phyloP scores from a whole-genome alignment of 768 basidiomycete genomes.

The Tulasnella sp. region DNA sequence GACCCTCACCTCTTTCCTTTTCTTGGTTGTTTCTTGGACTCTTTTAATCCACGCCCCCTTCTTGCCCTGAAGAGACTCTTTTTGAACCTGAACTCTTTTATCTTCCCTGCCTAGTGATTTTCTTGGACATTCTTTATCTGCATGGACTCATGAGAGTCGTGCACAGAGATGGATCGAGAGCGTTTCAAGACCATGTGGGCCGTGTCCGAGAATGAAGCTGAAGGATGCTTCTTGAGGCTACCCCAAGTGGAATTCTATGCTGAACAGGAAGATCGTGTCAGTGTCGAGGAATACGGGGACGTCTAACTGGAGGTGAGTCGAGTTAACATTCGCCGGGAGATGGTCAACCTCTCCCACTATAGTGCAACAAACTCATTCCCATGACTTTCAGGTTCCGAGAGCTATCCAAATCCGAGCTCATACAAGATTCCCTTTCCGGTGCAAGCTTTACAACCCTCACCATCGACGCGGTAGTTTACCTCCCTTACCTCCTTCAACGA shows the following conservation, averaged over 20 bases:
- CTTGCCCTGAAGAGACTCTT: background rate
- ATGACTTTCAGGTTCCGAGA: constrained; percentile 7
- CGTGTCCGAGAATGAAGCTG: constrained; percentile 49
- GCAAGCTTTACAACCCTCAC: constrained; percentile 58
- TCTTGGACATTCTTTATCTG: too few species aligned
- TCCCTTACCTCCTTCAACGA: constrained; percentile 53
- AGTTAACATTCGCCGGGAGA: too few species aligned
- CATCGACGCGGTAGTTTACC: constrained; percentile 56
- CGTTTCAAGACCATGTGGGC: constrained; percentile 73
- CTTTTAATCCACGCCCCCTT: background rate
- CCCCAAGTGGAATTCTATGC: constrained; percentile 55
- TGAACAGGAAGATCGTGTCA: constrained; percentile 21
- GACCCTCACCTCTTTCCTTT: background rate
- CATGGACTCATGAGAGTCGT: too few species aligned
- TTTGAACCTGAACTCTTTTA: background rate
- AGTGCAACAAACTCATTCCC: background rate
- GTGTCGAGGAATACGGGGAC: constrained; percentile 1
- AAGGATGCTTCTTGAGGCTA: constrained; percentile 52
- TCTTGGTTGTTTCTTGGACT: background rate
- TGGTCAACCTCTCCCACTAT: background rate
- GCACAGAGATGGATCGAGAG: constrained; percentile 54
- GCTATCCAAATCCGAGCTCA: constrained; percentile 30
- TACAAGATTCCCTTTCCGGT: constrained; percentile 41
- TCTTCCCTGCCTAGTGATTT: background rate
- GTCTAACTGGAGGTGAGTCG: constrained; percentile 32